Percentiles rank a stretch among this genome's conserved stretches.
These are phyloP conservation scores for Tetraselmis striata DNA, from an alignment of 139 green algal genomes.

Conservation along the genomic window DNA sequence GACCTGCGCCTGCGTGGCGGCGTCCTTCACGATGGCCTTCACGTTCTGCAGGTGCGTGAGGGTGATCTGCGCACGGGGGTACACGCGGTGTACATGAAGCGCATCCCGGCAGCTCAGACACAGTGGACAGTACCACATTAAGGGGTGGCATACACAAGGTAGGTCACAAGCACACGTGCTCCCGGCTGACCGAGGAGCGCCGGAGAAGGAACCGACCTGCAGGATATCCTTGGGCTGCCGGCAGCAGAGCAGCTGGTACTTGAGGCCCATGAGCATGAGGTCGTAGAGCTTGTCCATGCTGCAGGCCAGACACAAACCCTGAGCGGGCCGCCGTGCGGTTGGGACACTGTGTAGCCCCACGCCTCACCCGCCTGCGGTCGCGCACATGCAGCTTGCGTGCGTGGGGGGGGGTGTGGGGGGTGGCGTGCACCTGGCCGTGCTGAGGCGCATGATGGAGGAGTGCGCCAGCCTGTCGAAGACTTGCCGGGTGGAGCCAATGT, in stretches of 20 bases:
- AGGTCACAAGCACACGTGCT: too few species aligned
- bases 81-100: neutral
- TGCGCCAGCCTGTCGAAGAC: slow-evolving; percentile 66
- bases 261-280: slow-evolving; percentile 74
- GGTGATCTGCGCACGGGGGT: slow-evolving; percentile 31
- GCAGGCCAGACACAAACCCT: too few species aligned
- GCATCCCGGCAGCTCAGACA: neutral
- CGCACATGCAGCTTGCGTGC: too few species aligned
- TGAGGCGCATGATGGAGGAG: slow-evolving; percentile 71
- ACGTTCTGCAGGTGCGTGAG: slow-evolving; percentile 39
- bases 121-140: neutral
- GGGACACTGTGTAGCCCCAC: too few species aligned
- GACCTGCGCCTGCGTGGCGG: neutral
- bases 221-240: slow-evolving; percentile 34
- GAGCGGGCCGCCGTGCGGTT: too few species aligned
- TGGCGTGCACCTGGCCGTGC: slow-evolving; percentile 43
- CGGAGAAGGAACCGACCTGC: slow-evolving; percentile 16
- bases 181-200: neutral
- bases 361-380: neutral
- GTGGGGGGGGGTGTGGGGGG: too few species aligned
- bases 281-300: slow-evolving; percentile 83
- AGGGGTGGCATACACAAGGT: neutral
- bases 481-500: slow-evolving; percentile 36
- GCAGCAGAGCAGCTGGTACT: slow-evolving; percentile 49
- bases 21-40: slow-evolving; percentile 21